Conservation (phyloP, 176 grass and related monocot species). For the Zoysia pacifica region DNA sequence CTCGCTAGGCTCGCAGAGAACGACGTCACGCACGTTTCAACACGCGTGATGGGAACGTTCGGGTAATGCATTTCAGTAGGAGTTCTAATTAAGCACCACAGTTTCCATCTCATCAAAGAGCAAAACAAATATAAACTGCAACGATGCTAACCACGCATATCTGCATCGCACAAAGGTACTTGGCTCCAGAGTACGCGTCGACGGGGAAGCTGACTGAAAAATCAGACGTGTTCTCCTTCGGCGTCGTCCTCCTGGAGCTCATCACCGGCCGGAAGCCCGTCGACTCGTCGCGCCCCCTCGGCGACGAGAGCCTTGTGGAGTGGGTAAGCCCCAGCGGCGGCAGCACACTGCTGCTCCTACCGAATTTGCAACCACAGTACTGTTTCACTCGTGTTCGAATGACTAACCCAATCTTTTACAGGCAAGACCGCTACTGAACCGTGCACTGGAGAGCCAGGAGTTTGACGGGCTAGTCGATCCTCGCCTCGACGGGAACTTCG, state of each 20-base stretch:
- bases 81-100: neutral
- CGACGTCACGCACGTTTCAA: conserved; percentile 72
- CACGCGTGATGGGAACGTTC: conserved; percentile 91
- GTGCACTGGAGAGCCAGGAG: conserved; percentile 61
- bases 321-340: conserved; percentile 61
- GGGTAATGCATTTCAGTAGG: conserved; percentile 43
- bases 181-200: conserved; percentile 90
- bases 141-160: neutral
- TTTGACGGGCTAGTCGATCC: conserved; percentile 74
- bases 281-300: conserved; percentile 62
- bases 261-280: conserved; percentile 88
- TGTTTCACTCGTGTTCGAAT: neutral
- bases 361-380: neutral
- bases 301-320: conserved; percentile 90
- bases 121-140: conserved; percentile 2
- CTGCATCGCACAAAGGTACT: conserved; percentile 52
- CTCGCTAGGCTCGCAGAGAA: conserved; percentile 74
- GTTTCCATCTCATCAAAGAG: neutral
- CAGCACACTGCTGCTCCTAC: neutral
- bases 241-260: conserved; percentile 86
- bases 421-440: conserved; percentile 66
- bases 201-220: conserved; percentile 81
- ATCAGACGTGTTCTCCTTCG: conserved; percentile 94
- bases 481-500: conserved; percentile 56
- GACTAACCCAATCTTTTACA: conserved; percentile 12